Percentiles rank a stretch among this genome's conserved stretches.
These are phyloP conservation scores for Bruguiera gymnorhiza DNA, from an alignment of 345 rosid genomes.

Conservation along the genomic window DNA sequence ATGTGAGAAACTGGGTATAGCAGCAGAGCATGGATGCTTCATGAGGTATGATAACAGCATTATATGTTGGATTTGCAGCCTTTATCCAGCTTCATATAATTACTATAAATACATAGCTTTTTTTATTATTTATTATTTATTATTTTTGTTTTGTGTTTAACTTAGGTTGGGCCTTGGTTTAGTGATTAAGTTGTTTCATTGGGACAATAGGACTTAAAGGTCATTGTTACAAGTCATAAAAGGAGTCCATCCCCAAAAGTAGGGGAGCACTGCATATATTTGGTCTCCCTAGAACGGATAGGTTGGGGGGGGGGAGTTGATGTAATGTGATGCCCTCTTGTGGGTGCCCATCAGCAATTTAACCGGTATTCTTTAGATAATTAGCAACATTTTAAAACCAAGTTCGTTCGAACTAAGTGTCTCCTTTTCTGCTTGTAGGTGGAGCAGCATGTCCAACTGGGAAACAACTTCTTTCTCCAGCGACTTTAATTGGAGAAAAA, in stretches of 20 bases:
- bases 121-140: background rate
- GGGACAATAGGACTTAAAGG: too few relatives aligned
- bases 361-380: background rate
- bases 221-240: too few relatives aligned
- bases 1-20: conserved; percentile 40
- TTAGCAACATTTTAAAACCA: background rate
- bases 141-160: background rate
- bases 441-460: conserved; percentile 49
- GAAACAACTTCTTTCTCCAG: conserved; percentile 36
- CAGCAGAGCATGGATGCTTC: conserved; percentile 49
- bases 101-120: background rate
- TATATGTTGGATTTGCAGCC: too few relatives aligned
- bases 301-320: too few relatives aligned
- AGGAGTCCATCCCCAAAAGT: too few relatives aligned
- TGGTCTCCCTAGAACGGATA: too few relatives aligned
- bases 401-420: background rate
- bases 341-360: background rate
- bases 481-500: conserved; percentile 57
- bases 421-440: conserved; percentile 31
- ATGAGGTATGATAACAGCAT: conserved; percentile 12
- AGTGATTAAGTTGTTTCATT: too few relatives aligned
- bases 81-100: too few relatives aligned
- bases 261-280: too few relatives aligned
- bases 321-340: too few relatives aligned
- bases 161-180: too few relatives aligned